Evolutionary conservation across 2,329 filamentous ascomycete genomes (phyloP).

Genomic region (Colletotrichum costaricense): DNA sequence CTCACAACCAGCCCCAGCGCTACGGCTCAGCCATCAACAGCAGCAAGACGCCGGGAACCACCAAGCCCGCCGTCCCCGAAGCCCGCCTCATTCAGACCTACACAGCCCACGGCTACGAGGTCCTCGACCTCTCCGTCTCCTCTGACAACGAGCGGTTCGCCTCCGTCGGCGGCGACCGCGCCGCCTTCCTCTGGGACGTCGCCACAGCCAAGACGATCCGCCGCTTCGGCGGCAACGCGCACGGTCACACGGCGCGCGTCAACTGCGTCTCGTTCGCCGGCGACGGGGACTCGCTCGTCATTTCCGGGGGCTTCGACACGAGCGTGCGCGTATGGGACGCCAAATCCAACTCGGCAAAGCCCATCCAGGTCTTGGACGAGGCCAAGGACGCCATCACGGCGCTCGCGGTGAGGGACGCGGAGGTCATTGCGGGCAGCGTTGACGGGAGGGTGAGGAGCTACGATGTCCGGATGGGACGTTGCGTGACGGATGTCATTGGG

Average conservation of each 20-base stretch:
- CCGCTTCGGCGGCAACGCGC: slow-evolving; percentile 72
- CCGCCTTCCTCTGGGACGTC: slow-evolving; percentile 96
- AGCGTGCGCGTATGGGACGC: slow-evolving; percentile 82
- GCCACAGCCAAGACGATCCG: slow-evolving; percentile 80
- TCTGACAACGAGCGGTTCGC: slow-evolving; percentile 86
- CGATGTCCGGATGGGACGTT: slow-evolving; percentile 81
- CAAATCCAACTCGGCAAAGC: slow-evolving; percentile 63
- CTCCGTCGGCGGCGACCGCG: slow-evolving; percentile 89
- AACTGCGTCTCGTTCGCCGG: slow-evolving; percentile 86
- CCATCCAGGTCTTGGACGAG: slow-evolving; percentile 79
- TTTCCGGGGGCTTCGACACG: slow-evolving; percentile 80
- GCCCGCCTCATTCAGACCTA: slow-evolving; percentile 86
- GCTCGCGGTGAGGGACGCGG: slow-evolving; percentile 59
- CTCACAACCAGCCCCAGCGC: slow-evolving; percentile 38
- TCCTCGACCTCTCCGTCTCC: slow-evolving; percentile 82
- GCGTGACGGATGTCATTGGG: slow-evolving; percentile 77
- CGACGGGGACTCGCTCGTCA: slow-evolving; percentile 77
- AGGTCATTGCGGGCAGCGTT: slow-evolving; percentile 81
- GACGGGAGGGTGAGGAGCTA: slow-evolving; percentile 87
- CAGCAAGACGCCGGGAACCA: slow-evolving; percentile 48
- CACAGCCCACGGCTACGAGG: slow-evolving; percentile 89
- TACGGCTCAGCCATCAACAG: slow-evolving; percentile 45
- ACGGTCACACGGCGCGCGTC: slow-evolving; percentile 77
- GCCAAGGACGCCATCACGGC: slow-evolving; percentile 76
- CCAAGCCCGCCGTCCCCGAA: slow-evolving; percentile 49